Evolutionary conservation across 1,284 basidiomycete genomes (phyloP), one percentile per base, ranked within the genome.

Genomic region (Ganoderma lingzhi): DNA sequence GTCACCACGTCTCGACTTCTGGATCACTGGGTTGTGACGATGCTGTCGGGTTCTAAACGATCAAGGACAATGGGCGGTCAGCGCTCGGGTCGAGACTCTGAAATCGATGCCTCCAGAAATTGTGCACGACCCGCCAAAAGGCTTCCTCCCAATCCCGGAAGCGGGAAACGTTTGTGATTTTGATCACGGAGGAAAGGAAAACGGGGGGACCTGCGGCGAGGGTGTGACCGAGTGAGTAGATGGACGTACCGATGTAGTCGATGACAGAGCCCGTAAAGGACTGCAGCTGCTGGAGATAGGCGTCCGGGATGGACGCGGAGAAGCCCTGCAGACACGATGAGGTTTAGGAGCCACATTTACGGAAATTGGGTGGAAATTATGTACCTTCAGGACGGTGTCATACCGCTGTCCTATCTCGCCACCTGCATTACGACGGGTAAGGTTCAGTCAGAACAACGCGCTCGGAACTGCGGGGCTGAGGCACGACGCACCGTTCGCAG

Each of bases 241-340:
- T 39, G n/a, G 39, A 74, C 83, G 14, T 63, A 89, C 89, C 88
- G 70, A 90, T 88, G 78, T 84, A 87, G 67, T 85, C 84, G 71
- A 89, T 85, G 44, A 82, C 68, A 61, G 78, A 82, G 35, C 73
- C 79, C 35, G 80, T 74, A n/a, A 85, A 76, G 41, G 66, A 80
- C 67, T 84, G 78, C 66, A 88, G 78, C 59, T 76, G 69, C 35
- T 72, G 44, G n/a, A 86, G 72, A 74, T 80, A 80, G 12, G 71
- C 28, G 10, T 83, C 80, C 9, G 86, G 82, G 66, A 90, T 82
- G 39, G 73, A 77, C 4, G 88, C 89, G 44, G 88, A 78, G 76
- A 90, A 90, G 30, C 88, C 89, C 86, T 89, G 69, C 63, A 51
- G 12, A 32, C 12, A 30, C n/a, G 19, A 56, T 23, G 23, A 28